A percentile compares a stretch with the other conserved stretches of the same genome.
phyloP scores from a whole-genome alignment of 2,329 filamentous ascomycete genomes.

The Chrysoporthe austroafricana region DNA sequence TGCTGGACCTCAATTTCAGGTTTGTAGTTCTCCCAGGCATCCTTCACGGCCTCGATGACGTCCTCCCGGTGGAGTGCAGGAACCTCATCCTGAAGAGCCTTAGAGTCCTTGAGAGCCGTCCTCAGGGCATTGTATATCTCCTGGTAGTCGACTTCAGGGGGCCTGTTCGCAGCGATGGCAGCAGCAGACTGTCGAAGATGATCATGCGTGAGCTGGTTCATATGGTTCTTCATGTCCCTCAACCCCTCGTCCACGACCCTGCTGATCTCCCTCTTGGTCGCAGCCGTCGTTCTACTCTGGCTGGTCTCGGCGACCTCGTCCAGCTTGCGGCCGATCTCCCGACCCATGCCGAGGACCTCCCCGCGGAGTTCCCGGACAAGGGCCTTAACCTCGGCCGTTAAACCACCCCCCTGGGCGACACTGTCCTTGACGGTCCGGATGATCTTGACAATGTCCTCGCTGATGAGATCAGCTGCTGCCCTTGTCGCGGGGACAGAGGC shows the following conservation, averaged over 20 bases:
- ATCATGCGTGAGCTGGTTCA: conserved; percentile 79
- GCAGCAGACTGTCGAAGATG: conserved; percentile 70
- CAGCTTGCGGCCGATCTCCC: conserved; percentile 86
- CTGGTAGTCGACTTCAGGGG: conserved; percentile 70
- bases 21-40: conserved; percentile 93
- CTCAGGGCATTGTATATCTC: conserved; percentile 87
- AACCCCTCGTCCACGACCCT: conserved; percentile 81
- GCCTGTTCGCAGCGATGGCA: conserved; percentile 60
- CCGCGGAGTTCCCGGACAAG: conserved; percentile 87
- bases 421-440: conserved; percentile 90
- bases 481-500: conserved; percentile 51
- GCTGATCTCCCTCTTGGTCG: conserved; percentile 71
- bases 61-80: conserved; percentile 74
- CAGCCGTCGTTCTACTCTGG: conserved; percentile 52
- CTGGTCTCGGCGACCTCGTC: conserved; percentile 64
- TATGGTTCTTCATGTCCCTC: conserved; percentile 79
- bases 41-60: conserved; percentile 82
- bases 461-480: conserved; percentile 60
- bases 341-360: conserved; percentile 92
- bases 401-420: conserved; percentile 81
- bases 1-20: conserved; percentile 91
- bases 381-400: conserved; percentile 91
- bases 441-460: conserved; percentile 80
- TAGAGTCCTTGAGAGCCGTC: conserved; percentile 69
- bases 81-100: conserved; percentile 51